Percentiles rank a stretch among this genome's conserved stretches.
Conservation (phyloP, 116 monocot species). For the Cymodocea nodosa region DNA sequence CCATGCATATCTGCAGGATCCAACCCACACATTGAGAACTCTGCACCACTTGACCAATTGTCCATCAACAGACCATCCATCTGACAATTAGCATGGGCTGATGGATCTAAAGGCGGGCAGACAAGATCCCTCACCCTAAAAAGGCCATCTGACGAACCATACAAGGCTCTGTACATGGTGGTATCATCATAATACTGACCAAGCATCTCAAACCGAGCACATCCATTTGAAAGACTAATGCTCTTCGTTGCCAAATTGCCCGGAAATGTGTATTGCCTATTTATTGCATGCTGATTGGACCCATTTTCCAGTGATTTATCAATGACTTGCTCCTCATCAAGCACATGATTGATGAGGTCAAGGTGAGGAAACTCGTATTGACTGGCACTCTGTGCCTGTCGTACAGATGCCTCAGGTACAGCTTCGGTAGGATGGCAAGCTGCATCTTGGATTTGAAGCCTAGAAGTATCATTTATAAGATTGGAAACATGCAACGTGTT, state of each 20-base stretch:
- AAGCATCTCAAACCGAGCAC: constrained; percentile 15
- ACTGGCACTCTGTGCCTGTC: constrained; percentile 13
- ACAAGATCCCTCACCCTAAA: constrained; percentile 4
- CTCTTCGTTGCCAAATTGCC: constrained; percentile 4
- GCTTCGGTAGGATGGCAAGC: constrained; percentile 5
- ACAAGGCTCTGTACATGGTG: constrained; percentile 14
- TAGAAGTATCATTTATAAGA: constrained; percentile 3
- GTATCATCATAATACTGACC: constrained; percentile 29
- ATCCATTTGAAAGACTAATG: constrained; percentile 7
- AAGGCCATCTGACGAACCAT: constrained; percentile 15
- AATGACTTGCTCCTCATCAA: constrained; percentile 46
- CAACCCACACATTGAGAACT: constrained; percentile 13
- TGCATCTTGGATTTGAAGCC: constrained; percentile 10
- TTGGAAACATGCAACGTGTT: constrained; percentile 2
- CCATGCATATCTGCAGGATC: constrained; percentile 21
- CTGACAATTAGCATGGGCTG: constrained; percentile 30
- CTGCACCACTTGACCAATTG: constrained; percentile 28
- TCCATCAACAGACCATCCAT: constrained; percentile 24
- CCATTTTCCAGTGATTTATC: neutral
- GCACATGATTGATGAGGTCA: constrained; percentile 85
- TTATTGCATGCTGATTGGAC: constrained; percentile 17
- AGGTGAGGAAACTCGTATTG: constrained; percentile 84
- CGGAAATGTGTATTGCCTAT: constrained; percentile 38
- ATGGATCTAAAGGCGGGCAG: no score
- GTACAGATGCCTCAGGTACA: constrained; percentile 5